These are phyloP conservation scores for Cercospora sp. DNA, from an alignment of 2,329 filamentous ascomycete genomes.

Conservation along the genomic window DNA sequence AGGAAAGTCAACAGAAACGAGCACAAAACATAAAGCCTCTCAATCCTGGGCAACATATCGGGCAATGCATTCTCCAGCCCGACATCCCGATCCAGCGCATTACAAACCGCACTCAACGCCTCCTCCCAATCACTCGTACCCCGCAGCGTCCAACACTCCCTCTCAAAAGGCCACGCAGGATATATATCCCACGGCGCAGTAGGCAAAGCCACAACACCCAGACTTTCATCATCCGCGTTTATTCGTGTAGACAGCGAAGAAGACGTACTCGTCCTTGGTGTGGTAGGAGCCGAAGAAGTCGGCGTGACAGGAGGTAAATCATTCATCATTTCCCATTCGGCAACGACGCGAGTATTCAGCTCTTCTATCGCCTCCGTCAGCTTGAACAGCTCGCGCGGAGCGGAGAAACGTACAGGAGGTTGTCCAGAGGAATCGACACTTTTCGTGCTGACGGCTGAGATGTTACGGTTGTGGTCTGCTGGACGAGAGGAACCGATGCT, in stretches of 20 bases:
- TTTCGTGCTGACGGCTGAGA: neutral
- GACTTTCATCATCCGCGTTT: neutral
- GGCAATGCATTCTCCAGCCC: slow-evolving; percentile 63
- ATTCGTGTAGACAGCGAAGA: neutral
- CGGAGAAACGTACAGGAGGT: slow-evolving; percentile 68
- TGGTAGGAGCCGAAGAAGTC: slow-evolving; percentile 20
- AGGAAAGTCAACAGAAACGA: slow-evolving; percentile 75
- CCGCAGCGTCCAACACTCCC: slow-evolving; percentile 49
- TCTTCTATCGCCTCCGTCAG: slow-evolving; percentile 77
- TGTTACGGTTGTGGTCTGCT: neutral
- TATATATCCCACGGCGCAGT: slow-evolving; percentile 55
- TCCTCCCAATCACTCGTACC: slow-evolving; percentile 45
- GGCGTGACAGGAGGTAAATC: slow-evolving; percentile 38
- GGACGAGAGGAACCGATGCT: neutral
- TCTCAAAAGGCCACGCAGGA: slow-evolving; percentile 61
- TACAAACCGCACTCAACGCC: slow-evolving; percentile 50
- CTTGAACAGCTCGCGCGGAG: slow-evolving; percentile 83
- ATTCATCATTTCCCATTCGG: slow-evolving; percentile 62
- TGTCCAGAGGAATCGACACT: slow-evolving; percentile 14
- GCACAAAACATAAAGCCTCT: slow-evolving; percentile 72
- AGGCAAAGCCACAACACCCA: neutral
- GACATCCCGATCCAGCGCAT: slow-evolving; percentile 71
- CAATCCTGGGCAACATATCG: slow-evolving; percentile 61
- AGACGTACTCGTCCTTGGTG: slow-evolving; percentile 5
- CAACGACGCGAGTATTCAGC: slow-evolving; percentile 58